Base-by-base conservation (phyloP, 2,329 filamentous ascomycete genomes). In the Fusarium nygamai region DNA sequence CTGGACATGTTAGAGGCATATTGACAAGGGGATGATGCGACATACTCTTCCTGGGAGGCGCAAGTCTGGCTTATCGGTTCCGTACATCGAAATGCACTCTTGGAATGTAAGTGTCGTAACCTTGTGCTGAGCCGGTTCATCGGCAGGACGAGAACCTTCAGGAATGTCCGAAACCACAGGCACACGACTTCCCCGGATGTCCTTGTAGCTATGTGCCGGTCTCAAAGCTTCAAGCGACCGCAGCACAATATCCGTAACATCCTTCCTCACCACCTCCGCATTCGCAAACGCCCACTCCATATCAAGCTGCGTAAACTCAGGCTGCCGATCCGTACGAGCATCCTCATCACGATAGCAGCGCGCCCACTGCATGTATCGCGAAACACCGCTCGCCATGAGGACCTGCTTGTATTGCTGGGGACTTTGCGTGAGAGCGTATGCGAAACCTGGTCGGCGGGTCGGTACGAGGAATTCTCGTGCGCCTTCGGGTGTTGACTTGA, bases 331-430 rank as follows among this genome's bases (percentile, higher is more conserved):
- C 3, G 96, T 94, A 27, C 96, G 89, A 41, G 96, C 86, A 81
- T 98, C 97, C 80, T 99, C 96, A 79, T 99, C 97, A 20, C 96
- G 92, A 83, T 98, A 99, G 80, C 96, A 99, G 73, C 91, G 92
- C 4, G 96, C 97, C 84, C 98, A 94, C 78, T 99, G 96, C 82
- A 92, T 97, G 81, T 99, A 99, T 46, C 89, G 90, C 2, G 88
- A 85, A 17, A 98, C 89, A 0, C 96, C 96, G 69, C 93, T 93
- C 1, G 95, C 94, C 95, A 99, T 98, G 47, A 99, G 88, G 5
- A 98, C 94, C 84, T 99, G 96, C 84, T 99, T 99, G 81, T 98
- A 99, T 82, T 99, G 96, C 82, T 99, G 96, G 1, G 96, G 96
- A 74, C 96, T 98, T 81, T 99, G 97, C 0, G 95, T 95, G 27